Evolutionary conservation across 768 basidiomycete species (phyloP).

Genomic region (Lentinula edodes): DNA sequence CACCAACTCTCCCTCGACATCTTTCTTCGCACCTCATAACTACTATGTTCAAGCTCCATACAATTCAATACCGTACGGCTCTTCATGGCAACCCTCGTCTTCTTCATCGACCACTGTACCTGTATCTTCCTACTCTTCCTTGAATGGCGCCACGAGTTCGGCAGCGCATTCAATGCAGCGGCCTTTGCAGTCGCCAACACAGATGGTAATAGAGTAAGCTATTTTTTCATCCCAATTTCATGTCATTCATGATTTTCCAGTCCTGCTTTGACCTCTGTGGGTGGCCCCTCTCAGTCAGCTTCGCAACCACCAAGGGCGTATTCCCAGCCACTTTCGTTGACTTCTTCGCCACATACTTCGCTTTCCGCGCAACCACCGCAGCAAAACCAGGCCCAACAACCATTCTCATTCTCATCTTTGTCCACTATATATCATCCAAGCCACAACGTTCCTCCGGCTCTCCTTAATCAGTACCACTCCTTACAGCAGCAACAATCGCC

Average conservation of each 20-base stretch:
- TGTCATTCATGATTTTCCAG: background rate
- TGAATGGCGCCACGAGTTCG: conserved; percentile 61
- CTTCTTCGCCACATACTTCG: conserved; percentile 13
- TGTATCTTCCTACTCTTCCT: conserved; percentile 68
- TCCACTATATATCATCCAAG: conserved; percentile 33
- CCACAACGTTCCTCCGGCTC: conserved; percentile 8
- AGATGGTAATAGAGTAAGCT: conserved; percentile 70
- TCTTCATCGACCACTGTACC: conserved; percentile 36
- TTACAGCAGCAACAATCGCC: conserved; percentile 24
- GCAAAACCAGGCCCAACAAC: conserved; percentile 8
- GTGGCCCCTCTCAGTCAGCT: background rate
- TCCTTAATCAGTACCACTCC: conserved; percentile 18
- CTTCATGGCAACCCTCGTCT: conserved; percentile 38
- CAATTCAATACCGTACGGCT: conserved; percentile 49
- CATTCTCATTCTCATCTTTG: conserved; percentile 31
- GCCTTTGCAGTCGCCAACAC: conserved; percentile 16
- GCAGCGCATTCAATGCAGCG: conserved; percentile 12
- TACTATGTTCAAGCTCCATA: conserved; percentile 44
- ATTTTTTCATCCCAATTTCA: background rate
- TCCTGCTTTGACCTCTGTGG: background rate
- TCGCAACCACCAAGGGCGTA: background rate
- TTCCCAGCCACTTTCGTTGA: conserved; percentile 7
- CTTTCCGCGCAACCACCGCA: conserved; percentile 3
- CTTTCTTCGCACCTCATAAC: conserved; percentile 33
- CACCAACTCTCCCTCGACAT: conserved; percentile 12